Base-by-base conservation (phyloP, 495 filamentous ascomycete genomes). In the Jackrogersella multiformis region DNA sequence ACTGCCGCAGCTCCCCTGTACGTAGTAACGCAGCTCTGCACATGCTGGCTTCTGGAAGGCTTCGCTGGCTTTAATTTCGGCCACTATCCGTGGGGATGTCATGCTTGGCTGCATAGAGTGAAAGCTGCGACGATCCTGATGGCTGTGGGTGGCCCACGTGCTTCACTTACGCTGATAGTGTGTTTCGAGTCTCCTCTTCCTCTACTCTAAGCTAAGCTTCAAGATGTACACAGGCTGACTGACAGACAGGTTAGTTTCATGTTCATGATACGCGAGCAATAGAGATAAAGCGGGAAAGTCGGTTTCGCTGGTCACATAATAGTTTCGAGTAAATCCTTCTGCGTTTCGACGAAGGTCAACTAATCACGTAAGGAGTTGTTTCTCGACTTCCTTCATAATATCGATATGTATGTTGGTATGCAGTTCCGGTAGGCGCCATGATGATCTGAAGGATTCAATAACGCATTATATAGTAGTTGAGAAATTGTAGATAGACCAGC, bases 1-100 rank as follows among this genome's bases (percentile, higher is more conserved):
- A 61, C 56, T 61, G 24, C 41, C 48, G 57, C 18, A 15, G 18
- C 61, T 55, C 64, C 64, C n/a, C n/a, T n/a, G n/a, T n/a, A n/a
- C n/a, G n/a, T 52, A 38, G 64, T 48, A 61, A 32, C 12, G 26
- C 23, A 44, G 18, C 13, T 42, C 24, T 49, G 15, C 45, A 35
- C 49, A 51, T 44, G 12, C 16, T 63, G 32, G 59, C 59, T 69
- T 69, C 66, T 69, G 49, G 66, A 64, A 69, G 49, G 18, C 60
- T 69, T 69, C 60, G 66, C 51, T 64, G 60, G 60, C 49, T 69
- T 48, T 60, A 64, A 69, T 69, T 54, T 69, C 66, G 46, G 54
- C 32, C 60, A 42, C 49, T 34, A 64, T 56, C 61, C 32, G 60
- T 64, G 66, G 60, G 39, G 49, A 62, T 21, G 20, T 35, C 55